Percentiles rank a stretch among this genome's conserved stretches.
Conservation (phyloP, 495 filamentous ascomycete species). For the Saxispiralis lemnorum region DNA sequence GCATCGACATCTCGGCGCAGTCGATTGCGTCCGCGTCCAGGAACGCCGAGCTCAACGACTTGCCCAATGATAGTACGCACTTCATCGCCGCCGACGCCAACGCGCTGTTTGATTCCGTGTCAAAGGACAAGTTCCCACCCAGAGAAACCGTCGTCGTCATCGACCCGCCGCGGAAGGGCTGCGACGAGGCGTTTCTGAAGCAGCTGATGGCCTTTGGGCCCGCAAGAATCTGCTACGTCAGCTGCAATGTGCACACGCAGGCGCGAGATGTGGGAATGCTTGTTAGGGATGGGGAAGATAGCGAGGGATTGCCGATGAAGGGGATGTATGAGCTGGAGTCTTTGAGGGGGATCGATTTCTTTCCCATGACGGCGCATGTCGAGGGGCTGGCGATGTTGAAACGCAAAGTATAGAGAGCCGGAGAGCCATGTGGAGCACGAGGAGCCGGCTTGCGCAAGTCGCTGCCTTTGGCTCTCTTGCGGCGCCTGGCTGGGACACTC, state of each 20-base stretch:
- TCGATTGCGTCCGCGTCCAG: slow-evolving; percentile 57
- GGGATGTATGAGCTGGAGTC: slow-evolving; percentile 76
- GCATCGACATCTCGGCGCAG: slow-evolving; percentile 51
- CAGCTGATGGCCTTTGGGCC: slow-evolving; percentile 67
- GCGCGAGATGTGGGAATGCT: slow-evolving; percentile 77
- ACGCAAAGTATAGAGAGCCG: background rate
- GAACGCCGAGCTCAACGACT: slow-evolving; percentile 61
- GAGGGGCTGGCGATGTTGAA: slow-evolving; percentile 74
- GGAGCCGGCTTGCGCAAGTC: no score
- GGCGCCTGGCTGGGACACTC: no score
- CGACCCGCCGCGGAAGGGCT: slow-evolving; percentile 89
- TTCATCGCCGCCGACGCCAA: slow-evolving; percentile 79
- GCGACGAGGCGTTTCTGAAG: slow-evolving; percentile 62
- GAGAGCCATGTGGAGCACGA: no score
- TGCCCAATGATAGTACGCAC: slow-evolving; percentile 41
- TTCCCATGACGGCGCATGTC: slow-evolving; percentile 93
- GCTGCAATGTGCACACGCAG: slow-evolving; percentile 95
- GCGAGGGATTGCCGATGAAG: slow-evolving; percentile 26
- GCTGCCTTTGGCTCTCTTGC: no score
- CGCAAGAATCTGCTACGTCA: slow-evolving; percentile 72
- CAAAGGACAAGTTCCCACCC: slow-evolving; percentile 42
- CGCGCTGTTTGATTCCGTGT: slow-evolving; percentile 48
- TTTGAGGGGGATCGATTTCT: slow-evolving; percentile 88
- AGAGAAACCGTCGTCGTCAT: slow-evolving; percentile 78
- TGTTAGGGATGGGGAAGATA: slow-evolving; percentile 38